Conservation (phyloP, 495 filamentous ascomycete genomes). For the Neurospora sp. region DNA sequence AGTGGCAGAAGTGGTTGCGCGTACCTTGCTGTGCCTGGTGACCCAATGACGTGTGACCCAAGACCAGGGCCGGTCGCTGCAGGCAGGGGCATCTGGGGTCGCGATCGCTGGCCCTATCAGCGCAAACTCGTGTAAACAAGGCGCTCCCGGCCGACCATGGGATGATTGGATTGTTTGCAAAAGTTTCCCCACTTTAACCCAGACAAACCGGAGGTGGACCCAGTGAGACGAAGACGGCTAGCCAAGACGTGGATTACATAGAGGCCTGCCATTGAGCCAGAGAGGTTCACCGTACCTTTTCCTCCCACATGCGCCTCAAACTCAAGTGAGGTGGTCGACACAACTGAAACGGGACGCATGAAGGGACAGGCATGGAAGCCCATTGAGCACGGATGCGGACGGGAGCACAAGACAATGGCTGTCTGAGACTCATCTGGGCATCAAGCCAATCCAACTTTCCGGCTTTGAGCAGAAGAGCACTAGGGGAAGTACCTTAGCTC, state of each 20-base stretch:
- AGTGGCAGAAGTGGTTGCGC: background rate
- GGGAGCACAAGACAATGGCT: background rate
- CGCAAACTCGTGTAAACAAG: background rate
- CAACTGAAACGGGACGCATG: background rate
- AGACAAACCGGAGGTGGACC: background rate
- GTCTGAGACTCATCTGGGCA: background rate
- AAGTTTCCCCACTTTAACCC: background rate
- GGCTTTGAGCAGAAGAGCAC: background rate
- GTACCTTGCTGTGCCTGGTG: slow-evolving; percentile 5
- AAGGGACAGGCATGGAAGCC: background rate
- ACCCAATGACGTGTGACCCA: slow-evolving; percentile 11
- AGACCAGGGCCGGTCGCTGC: background rate
- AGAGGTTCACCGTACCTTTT: background rate
- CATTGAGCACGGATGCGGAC: background rate
- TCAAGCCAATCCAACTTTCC: background rate
- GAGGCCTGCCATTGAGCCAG: background rate
- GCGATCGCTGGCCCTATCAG: background rate
- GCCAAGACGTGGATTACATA: background rate
- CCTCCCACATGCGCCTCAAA: background rate
- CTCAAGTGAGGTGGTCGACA: background rate
- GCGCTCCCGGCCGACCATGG: background rate
- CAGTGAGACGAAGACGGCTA: background rate
- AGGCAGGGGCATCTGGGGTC: background rate
- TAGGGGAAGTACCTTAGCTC: background rate
- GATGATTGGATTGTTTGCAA: background rate